phyloP scores from a whole-genome alignment of 2,329 filamentous ascomycete genomes.

The Pseudogymnoascus sp. region DNA sequence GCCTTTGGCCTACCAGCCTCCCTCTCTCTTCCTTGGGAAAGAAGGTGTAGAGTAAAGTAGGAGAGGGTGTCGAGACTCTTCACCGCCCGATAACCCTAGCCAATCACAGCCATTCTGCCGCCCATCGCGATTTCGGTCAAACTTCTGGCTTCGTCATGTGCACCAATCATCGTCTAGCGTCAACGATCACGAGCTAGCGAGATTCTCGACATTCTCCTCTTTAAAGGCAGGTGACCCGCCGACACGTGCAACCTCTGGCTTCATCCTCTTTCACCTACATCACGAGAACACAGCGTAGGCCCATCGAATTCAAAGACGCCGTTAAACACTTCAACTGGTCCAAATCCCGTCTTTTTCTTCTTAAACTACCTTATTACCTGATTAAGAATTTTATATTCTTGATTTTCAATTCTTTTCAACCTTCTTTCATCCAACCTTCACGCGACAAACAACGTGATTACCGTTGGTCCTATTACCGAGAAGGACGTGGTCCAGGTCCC shows the following conservation, averaged over 20 bases:
- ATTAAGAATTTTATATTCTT: slow-evolving; percentile 7
- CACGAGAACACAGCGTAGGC: neutral
- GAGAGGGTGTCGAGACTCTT: neutral
- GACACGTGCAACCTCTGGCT: neutral
- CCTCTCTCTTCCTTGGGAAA: neutral
- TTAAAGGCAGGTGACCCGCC: slow-evolving; percentile 9
- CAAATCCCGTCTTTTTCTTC: neutral
- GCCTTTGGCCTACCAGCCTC: neutral
- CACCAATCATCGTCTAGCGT: slow-evolving; percentile 4
- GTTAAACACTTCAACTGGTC: neutral
- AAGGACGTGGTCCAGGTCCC: slow-evolving; percentile 1
- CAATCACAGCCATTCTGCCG: neutral
- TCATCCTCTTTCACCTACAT: neutral
- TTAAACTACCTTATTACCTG: slow-evolving; percentile 4
- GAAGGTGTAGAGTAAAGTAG: neutral
- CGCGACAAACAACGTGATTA: slow-evolving; percentile 8
- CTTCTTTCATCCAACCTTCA: neutral
- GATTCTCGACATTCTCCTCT: slow-evolving; percentile 7
- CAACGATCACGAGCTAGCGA: slow-evolving; percentile 8
- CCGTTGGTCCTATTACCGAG: slow-evolving; percentile 4
- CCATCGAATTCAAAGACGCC: neutral
- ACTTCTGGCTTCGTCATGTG: slow-evolving; percentile 3
- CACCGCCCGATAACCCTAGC: neutral
- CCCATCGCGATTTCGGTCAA: neutral
- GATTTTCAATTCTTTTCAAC: neutral